Conservation (phyloP, 139 green algal genomes). For the Pleodorina starrii region DNA sequence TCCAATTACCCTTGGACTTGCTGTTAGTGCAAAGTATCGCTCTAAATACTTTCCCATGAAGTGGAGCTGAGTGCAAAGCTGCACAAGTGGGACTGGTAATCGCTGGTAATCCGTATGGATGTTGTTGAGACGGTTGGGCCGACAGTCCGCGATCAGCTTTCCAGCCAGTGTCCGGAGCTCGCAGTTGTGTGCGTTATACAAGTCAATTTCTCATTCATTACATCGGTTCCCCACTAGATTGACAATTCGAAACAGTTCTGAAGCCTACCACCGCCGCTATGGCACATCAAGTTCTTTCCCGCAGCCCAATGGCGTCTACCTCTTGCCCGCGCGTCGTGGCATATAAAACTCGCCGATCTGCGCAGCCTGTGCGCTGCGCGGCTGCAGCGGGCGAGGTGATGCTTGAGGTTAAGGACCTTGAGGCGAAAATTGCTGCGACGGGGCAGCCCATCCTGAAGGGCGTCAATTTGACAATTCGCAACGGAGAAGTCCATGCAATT, state of each 20-base stretch:
- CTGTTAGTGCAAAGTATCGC: too few relatives aligned
- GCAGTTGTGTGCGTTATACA: too few relatives aligned
- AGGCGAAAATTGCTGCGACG: slow-evolving; percentile 82
- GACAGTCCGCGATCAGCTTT: neutral
- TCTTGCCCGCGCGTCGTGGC: neutral
- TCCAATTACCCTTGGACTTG: too few relatives aligned
- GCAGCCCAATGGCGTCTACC: neutral
- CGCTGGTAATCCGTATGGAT: too few relatives aligned
- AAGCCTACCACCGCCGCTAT: slow-evolving; percentile 2
- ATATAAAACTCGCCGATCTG: neutral
- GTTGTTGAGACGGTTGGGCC: neutral
- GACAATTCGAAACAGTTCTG: too few relatives aligned
- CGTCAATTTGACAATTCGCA: slow-evolving; percentile 90
- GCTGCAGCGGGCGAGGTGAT: slow-evolving; percentile 56
- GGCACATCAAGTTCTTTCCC: slow-evolving; percentile 3
- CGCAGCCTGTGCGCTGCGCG: neutral
- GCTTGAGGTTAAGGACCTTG: slow-evolving; percentile 86
- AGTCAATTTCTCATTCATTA: too few relatives aligned
- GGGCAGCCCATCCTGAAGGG: slow-evolving; percentile 94
- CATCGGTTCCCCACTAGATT: too few relatives aligned
- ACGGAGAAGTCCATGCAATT: slow-evolving; percentile 93
- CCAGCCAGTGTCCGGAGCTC: too few relatives aligned
- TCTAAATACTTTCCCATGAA: too few relatives aligned
- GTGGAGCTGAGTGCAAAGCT: too few relatives aligned
- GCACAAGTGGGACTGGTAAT: too few relatives aligned